These are phyloP conservation scores for Blastobotrys peoriensis DNA, from an alignment of 805 yeast species.

Conservation along the genomic window DNA sequence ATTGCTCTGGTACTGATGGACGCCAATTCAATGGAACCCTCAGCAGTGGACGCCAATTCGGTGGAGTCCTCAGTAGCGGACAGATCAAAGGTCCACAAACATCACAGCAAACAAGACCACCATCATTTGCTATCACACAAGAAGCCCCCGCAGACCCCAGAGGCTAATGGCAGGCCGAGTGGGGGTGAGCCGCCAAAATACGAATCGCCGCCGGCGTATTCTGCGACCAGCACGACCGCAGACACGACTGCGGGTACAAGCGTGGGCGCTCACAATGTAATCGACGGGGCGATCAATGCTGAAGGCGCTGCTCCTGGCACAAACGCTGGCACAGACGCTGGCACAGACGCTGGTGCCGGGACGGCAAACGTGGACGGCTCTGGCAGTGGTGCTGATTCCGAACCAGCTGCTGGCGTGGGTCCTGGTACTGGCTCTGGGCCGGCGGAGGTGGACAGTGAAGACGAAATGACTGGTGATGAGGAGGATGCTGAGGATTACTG, in stretches of 20 bases:
- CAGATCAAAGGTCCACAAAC: too few relatives aligned
- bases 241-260: too few relatives aligned
- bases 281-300: too few relatives aligned
- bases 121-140: slow-evolving; percentile 14
- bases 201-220: slow-evolving; percentile 5
- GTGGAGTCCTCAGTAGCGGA: too few relatives aligned
- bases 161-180: too few relatives aligned
- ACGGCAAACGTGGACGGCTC: neutral
- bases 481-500: slow-evolving; percentile 82
- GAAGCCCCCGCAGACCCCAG: too few relatives aligned
- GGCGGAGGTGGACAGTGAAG: slow-evolving; percentile 11
- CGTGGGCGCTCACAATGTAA: too few relatives aligned
- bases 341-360: neutral
- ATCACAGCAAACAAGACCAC: slow-evolving; percentile 17
- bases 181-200: neutral
- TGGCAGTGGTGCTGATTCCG: neutral
- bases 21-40: too few relatives aligned
- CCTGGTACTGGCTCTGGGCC: neutral
- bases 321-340: neutral
- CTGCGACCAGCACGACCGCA: too few relatives aligned
- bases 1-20: too few relatives aligned
- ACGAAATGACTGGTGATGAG: slow-evolving; percentile 39
- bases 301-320: neutral
- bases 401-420: slow-evolving; percentile 1
- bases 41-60: too few relatives aligned